Base-by-base conservation (phyloP, 139 green algal species). In the Tetraselmis striata region DNA sequence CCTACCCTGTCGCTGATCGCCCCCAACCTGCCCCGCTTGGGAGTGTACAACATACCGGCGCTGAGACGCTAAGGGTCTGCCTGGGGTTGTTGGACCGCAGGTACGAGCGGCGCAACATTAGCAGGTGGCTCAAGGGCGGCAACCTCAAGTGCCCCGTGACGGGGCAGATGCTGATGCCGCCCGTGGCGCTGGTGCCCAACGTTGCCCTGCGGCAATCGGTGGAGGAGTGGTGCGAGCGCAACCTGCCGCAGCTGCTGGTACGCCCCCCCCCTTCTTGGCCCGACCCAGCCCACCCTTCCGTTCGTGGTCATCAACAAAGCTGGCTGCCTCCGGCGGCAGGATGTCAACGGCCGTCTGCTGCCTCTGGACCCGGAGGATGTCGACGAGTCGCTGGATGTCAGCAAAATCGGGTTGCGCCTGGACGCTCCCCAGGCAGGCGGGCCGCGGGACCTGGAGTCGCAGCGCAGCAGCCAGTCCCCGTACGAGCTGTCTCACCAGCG, bases 201-300 rank as follows among this genome's bases (percentile, higher is more conserved):
- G 59, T 89, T 1, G 85, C 86, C 1, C 67, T 93, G 82, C 77
- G 83, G 28, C 81, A 88, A n/a, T 79, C 77, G 29, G 91, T 93
- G 1, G 86, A 90, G 59, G 90, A 87, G 29, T 93, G 90, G 90
- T 80, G 85, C 5, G 80, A 86, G 18, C 83, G 78, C 31, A 83
- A 90, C 28, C 85, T 85, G 26, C 59, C 78, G n/a, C 91, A 87
- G 90, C 82, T 93, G 76, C 83, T 93, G 90, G 88, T 91, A 77
- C 22, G 86, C 80, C 27, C 23, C 58, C 32, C 29, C 24, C 78
- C 23, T 27, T 75, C 23, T 27, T 27, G 59, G 23, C 23, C 59
- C 23, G 59, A 24, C 59, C 23, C 23, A 75, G 59, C 59, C 24
- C 23, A 24, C 59, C 23, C 23, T 75, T 75, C n/a, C n/a, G 59